Evolutionary conservation across 495 filamentous ascomycete genomes (phyloP).

Genomic region (Daldinia caldariorum): DNA sequence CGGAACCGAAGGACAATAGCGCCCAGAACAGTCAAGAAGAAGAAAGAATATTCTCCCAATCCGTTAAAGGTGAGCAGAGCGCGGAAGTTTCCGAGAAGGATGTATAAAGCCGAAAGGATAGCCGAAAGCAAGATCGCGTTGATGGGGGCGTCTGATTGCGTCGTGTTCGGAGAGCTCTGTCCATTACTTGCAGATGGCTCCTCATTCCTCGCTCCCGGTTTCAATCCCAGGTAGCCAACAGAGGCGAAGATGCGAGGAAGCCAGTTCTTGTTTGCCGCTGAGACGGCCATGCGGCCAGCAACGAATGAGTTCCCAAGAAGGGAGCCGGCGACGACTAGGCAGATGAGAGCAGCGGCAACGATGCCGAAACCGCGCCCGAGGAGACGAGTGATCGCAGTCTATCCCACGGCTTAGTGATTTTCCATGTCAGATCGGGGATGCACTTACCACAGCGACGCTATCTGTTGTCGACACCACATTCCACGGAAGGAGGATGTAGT

Average conservation of each 20-base stretch:
- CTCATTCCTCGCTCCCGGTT: slow-evolving; percentile 16
- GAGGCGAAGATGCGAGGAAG: slow-evolving; percentile 57
- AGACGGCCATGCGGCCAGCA: slow-evolving; percentile 64
- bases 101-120: slow-evolving; percentile 61
- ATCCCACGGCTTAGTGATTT: neutral
- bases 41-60: slow-evolving; percentile 66
- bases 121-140: slow-evolving; percentile 63
- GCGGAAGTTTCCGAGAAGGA: slow-evolving; percentile 65
- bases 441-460: slow-evolving; percentile 64
- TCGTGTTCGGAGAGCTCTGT: slow-evolving; percentile 8
- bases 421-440: neutral
- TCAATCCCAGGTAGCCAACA: slow-evolving; percentile 52
- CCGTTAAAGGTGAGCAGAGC: slow-evolving; percentile 66
- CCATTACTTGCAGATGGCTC: neutral
- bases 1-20: slow-evolving; percentile 61
- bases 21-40: slow-evolving; percentile 65
- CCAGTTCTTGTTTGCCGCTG: slow-evolving; percentile 63
- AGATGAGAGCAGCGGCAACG: slow-evolving; percentile 60
- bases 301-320: slow-evolving; percentile 67
- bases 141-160: slow-evolving; percentile 56
- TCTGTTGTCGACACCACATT: slow-evolving; percentile 61
- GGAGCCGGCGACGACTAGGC: slow-evolving; percentile 63
- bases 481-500: slow-evolving; percentile 67
- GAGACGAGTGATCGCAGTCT: slow-evolving; percentile 64
- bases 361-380: slow-evolving; percentile 60